Conservation (phyloP, 148 eudicot species). For the Pouteria glomerata region DNA sequence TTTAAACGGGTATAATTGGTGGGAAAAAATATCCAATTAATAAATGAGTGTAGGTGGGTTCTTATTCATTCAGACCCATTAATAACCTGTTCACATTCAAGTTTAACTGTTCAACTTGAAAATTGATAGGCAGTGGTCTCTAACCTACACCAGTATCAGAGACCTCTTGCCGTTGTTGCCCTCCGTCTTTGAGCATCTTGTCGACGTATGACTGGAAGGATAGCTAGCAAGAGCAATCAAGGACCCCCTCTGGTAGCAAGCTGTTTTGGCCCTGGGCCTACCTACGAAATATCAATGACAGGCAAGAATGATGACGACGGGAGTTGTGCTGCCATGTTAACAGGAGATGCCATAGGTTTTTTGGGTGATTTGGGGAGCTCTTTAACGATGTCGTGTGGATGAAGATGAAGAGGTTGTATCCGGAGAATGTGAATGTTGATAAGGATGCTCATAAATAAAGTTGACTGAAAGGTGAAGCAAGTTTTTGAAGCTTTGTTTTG, state of each 20-base stretch:
- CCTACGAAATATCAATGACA: conserved; percentile 20
- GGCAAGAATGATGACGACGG: background rate
- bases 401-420: background rate
- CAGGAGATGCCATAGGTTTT: conserved; percentile 13
- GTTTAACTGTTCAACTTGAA: too few relatives aligned
- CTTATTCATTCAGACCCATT: too few relatives aligned
- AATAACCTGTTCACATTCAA: too few relatives aligned
- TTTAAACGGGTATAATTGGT: too few relatives aligned
- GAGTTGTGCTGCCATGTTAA: conserved; percentile 10
- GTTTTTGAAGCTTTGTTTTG: conserved; percentile 2
- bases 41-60: too few relatives aligned
- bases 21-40: too few relatives aligned
- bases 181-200: conserved; percentile 7
- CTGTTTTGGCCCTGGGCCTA: conserved; percentile 44
- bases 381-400: conserved; percentile 4
- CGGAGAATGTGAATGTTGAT: background rate
- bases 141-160: conserved; percentile 31
- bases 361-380: conserved; percentile 18
- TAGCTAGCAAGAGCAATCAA: conserved; percentile 36
- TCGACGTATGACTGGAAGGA: conserved; percentile 4
- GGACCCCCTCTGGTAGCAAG: conserved; percentile 32
- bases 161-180: conserved; percentile 20
- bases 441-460: background rate
- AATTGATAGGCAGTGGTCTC: too few relatives aligned
- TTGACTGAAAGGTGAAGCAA: background rate